Percentiles rank a stretch among this genome's conserved stretches.
Evolutionary conservation across 768 basidiomycete genomes (phyloP).

Genomic region (Cyathus striatus): DNA sequence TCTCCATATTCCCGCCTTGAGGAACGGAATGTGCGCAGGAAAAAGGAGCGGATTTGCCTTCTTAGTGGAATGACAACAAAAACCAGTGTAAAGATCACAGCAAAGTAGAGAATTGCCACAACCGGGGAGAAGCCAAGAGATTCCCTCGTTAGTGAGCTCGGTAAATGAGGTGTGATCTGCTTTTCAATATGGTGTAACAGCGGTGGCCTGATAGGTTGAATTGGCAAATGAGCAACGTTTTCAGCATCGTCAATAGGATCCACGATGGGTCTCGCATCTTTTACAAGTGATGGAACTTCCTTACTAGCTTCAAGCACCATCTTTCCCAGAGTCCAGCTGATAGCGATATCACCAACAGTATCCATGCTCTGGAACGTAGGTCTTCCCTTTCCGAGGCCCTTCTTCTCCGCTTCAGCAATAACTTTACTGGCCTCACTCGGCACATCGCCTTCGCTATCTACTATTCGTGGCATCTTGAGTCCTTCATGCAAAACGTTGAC

Average conservation of each 20-base stretch:
- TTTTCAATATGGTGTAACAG: constrained; percentile 59
- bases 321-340: constrained; percentile 97
- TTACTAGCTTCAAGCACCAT: constrained; percentile 98
- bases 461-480: constrained; percentile 87
- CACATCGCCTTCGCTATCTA: constrained; percentile 78
- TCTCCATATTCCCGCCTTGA: constrained; percentile 29
- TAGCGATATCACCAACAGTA: constrained; percentile 87
- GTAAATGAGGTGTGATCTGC: constrained; percentile 64
- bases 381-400: constrained; percentile 75
- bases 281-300: constrained; percentile 52
- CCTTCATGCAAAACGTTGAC: constrained; percentile 95
- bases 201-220: constrained; percentile 61
- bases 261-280: constrained; percentile 49
- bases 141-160: constrained; percentile 51
- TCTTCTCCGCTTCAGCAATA: constrained; percentile 68
- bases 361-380: constrained; percentile 93
- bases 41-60: constrained; percentile 42
- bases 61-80: constrained; percentile 53
- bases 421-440: constrained; percentile 69
- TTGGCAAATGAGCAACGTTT: constrained; percentile 42
- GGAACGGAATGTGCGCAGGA: constrained; percentile 37
- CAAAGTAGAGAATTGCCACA: constrained; percentile 50
- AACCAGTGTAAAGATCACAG: constrained; percentile 35
- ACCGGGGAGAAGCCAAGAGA: constrained; percentile 73
- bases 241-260: constrained; percentile 72